phyloP scores from a whole-genome alignment of 2,329 filamentous ascomycete genomes.

The Phaeosphaeriaceae sp. region DNA sequence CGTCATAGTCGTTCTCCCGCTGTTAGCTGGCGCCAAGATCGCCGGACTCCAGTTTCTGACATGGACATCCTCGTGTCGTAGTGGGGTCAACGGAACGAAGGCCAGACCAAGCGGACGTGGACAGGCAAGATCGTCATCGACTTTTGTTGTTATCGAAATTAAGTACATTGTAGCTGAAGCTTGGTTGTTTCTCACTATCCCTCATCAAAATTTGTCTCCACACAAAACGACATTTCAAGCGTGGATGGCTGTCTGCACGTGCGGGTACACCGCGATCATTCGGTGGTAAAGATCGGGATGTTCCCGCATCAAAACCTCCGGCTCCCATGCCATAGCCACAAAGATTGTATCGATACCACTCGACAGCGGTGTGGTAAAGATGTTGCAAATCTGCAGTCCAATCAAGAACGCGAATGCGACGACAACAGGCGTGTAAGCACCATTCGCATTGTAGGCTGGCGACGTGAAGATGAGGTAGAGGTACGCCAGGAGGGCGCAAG shows the following conservation, averaged over 20 bases:
- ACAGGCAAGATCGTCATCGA: slow-evolving; percentile 13
- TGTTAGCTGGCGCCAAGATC: slow-evolving; percentile 31
- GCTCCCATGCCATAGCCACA: slow-evolving; percentile 74
- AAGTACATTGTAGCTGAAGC: background rate
- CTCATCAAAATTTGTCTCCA: background rate
- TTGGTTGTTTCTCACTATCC: background rate
- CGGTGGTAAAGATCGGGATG: slow-evolving; percentile 82
- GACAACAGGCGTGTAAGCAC: slow-evolving; percentile 76
- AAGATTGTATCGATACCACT: slow-evolving; percentile 94
- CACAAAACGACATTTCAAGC: slow-evolving; percentile 40
- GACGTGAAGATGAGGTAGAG: slow-evolving; percentile 84
- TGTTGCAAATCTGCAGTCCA: slow-evolving; percentile 85
- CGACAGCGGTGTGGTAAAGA: slow-evolving; percentile 86
- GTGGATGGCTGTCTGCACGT: slow-evolving; percentile 80
- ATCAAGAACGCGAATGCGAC: slow-evolving; percentile 89
- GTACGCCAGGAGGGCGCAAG: slow-evolving; percentile 81
- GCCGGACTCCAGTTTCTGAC: slow-evolving; percentile 17
- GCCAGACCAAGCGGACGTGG: slow-evolving; percentile 7
- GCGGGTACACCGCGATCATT: slow-evolving; percentile 83
- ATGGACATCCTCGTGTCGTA: slow-evolving; percentile 16
- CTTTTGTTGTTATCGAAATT: background rate
- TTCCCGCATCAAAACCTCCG: slow-evolving; percentile 76
- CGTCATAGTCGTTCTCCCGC: slow-evolving; percentile 30
- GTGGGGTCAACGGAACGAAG: slow-evolving; percentile 2
- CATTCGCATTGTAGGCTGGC: slow-evolving; percentile 75